These are phyloP conservation scores for Phytophthora pluvialis DNA, from an alignment of 352 stramenopile species.

Conservation along the genomic window DNA sequence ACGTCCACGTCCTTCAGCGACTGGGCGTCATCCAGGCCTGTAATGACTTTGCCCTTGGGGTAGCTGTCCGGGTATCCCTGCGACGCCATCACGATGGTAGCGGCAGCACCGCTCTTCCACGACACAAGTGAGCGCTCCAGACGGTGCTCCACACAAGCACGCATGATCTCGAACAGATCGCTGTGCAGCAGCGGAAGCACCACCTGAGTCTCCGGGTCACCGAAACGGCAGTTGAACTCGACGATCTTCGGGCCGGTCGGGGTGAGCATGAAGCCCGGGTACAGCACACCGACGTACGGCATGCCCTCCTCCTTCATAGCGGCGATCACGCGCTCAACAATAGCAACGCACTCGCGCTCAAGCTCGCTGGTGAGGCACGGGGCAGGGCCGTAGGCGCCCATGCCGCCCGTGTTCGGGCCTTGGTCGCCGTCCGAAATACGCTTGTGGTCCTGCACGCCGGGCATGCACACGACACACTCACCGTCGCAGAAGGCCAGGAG, in stretches of 20 bases:
- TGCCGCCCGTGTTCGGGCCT: constrained; percentile 99
- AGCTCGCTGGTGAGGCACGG: constrained; percentile 95
- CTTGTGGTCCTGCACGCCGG: constrained; percentile 99
- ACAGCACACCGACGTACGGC: constrained; percentile 98
- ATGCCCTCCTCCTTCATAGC: constrained; percentile 94
- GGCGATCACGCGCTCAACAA: constrained; percentile 77
- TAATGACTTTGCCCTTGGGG: constrained; percentile 97
- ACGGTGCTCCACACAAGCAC: constrained; percentile 94
- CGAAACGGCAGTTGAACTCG: constrained; percentile 99
- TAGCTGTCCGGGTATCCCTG: constrained; percentile 98
- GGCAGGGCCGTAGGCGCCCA: constrained; percentile 98
- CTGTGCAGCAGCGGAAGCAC: constrained; percentile 97
- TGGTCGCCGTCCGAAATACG: constrained; percentile 97
- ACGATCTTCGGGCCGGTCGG: constrained; percentile 94
- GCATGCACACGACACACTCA: constrained; percentile 95
- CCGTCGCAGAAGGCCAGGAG: constrained; percentile 98
- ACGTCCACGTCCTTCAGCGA: constrained; percentile 92
- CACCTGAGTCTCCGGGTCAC: constrained; percentile 99
- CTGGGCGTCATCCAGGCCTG: constrained; percentile 89
- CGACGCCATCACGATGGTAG: constrained; percentile 97
- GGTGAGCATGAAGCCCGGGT: constrained; percentile 98
- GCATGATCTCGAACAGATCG: constrained; percentile 98
- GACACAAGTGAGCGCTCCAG: constrained; percentile 89
- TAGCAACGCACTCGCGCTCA: constrained; percentile 92
- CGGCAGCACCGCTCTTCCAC: constrained; percentile 91